phyloP scores from a whole-genome alignment of 1,139 yeast genomes.

The Yamadazyma membranifaciens region DNA sequence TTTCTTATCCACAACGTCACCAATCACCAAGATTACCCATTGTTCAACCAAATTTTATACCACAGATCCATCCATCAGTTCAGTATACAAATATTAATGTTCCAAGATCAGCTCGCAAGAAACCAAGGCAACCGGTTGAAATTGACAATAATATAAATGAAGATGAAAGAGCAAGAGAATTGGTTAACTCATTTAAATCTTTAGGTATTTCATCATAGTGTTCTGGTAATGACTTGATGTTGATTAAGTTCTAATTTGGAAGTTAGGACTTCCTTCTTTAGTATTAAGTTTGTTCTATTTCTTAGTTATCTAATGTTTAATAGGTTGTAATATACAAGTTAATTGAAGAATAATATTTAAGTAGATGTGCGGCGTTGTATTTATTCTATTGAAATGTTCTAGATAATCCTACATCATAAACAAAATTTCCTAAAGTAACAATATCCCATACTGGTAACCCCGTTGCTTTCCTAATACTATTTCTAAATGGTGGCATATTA shows the following conservation, averaged over 20 bases:
- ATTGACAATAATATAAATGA: slow-evolving; percentile 17
- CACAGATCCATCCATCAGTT: slow-evolving; percentile 17
- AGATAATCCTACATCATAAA: slow-evolving; percentile 11
- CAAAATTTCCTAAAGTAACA: slow-evolving; percentile 17
- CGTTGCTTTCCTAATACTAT: slow-evolving; percentile 14
- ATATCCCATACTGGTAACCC: slow-evolving; percentile 24
- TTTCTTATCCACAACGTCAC: slow-evolving; percentile 6
- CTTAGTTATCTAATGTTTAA: too few relatives aligned
- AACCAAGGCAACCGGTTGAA: slow-evolving; percentile 2
- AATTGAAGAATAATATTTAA: neutral
- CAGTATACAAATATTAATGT: slow-evolving; percentile 14
- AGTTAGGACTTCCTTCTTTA: too few relatives aligned
- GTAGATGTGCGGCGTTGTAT: neutral
- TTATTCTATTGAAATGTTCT: slow-evolving; percentile 1
- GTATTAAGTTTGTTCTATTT: neutral
- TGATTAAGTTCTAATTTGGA: too few relatives aligned
- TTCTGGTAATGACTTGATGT: too few relatives aligned
- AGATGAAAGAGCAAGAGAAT: slow-evolving; percentile 30
- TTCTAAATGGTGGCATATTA: slow-evolving; percentile 25
- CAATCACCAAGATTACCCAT: slow-evolving; percentile 16
- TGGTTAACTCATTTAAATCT: slow-evolving; percentile 26
- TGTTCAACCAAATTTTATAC: slow-evolving; percentile 16
- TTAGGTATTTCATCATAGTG: slow-evolving; percentile 14
- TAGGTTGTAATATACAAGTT: neutral
- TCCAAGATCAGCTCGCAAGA: slow-evolving; percentile 11